Evolutionary conservation across 192 early-diverging fungal species (phyloP), one percentile per base, ranked within the genome.

Genomic region (Coemansia sp.): DNA sequence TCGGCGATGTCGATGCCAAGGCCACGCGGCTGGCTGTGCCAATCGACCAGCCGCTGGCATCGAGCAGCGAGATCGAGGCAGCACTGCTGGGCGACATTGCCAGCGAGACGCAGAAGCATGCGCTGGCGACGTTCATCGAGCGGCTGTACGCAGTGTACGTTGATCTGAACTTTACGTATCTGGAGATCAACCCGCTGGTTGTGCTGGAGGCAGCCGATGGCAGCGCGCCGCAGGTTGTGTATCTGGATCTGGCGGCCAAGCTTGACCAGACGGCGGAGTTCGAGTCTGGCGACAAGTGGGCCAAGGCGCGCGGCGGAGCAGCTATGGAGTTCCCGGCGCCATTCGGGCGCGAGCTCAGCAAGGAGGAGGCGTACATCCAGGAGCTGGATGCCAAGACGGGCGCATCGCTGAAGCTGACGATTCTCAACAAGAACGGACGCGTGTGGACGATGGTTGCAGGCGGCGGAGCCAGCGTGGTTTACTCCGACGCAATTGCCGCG

Each of bases 361-460:
- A 90, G 69, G 97, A 99, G 77, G 97, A 99, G 80, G 95, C 95
- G 18, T 98, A 99, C 87, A 94, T 99, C 83, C 92, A 92, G 71
- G 97, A 98, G 65, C 85, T 99, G 46, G 97, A 99, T 72, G 88
- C 94, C 62, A 99, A 99, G 89, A 99, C 97, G 49, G 97, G 97
- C 54, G 97, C 97, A 21, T 97, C 95, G 46, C 90, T 99, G 67
- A 99, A 99, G 86, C 86, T 99, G 66, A 99, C 97, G 13, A 92
- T 99, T 61, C 87, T 99, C 67, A 99, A 99, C 86, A 89, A 92
- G 65, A 85, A 91, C 11, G 97, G 97, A 52, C 93, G 95, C 69
- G 91, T 99, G 70, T 99, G 97, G 97, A 98, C 97, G 65, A 99
- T 99, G 97, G 95, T 99, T 62, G 97, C 97, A 54, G 97, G 97